A percentile compares a stretch with the other conserved stretches of the same genome.
phyloP scores from a whole-genome alignment of 148 eudicot genomes.

The Vaccinium vitisidaea region DNA sequence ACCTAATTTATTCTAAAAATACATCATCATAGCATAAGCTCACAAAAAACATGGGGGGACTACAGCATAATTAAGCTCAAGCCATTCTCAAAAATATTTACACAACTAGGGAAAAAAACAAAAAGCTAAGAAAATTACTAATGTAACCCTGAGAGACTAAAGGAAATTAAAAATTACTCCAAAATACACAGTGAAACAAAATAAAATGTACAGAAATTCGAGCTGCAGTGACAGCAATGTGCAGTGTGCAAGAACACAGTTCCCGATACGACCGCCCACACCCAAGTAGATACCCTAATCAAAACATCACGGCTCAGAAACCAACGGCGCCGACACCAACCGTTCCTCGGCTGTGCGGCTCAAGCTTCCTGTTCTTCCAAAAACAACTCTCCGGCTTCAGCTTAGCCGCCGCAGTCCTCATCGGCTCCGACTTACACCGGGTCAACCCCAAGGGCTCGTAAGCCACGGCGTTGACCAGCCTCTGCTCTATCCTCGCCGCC shows the following conservation, averaged over 20 bases:
- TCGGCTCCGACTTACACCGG: slow-evolving; percentile 91
- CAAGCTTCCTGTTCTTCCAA: slow-evolving; percentile 64
- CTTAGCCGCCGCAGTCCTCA: slow-evolving; percentile 80
- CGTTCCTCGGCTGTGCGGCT: slow-evolving; percentile 69
- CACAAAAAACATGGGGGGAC: neutral
- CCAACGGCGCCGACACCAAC: slow-evolving; percentile 59
- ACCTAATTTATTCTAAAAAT: neutral
- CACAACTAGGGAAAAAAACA: neutral
- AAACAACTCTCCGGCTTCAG: slow-evolving; percentile 62
- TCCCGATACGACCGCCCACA: slow-evolving; percentile 1
- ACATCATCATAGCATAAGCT: neutral
- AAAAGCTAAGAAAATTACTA: neutral
- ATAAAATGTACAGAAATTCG: slow-evolving; percentile 20
- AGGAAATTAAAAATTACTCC: neutral
- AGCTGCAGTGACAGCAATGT: neutral
- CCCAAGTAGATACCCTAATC: neutral
- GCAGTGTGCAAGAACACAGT: slow-evolving; percentile 6
- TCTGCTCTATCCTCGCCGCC: slow-evolving; percentile 66
- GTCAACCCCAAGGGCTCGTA: slow-evolving; percentile 84
- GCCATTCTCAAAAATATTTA: neutral
- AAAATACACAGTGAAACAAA: neutral
- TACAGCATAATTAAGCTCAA: neutral
- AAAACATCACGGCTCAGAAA: slow-evolving; percentile 32
- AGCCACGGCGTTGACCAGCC: slow-evolving; percentile 50
- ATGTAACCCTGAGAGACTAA: neutral